Base-by-base conservation (phyloP, 2,329 filamentous ascomycete species). In the Hymenoscyphus fructigenus region DNA sequence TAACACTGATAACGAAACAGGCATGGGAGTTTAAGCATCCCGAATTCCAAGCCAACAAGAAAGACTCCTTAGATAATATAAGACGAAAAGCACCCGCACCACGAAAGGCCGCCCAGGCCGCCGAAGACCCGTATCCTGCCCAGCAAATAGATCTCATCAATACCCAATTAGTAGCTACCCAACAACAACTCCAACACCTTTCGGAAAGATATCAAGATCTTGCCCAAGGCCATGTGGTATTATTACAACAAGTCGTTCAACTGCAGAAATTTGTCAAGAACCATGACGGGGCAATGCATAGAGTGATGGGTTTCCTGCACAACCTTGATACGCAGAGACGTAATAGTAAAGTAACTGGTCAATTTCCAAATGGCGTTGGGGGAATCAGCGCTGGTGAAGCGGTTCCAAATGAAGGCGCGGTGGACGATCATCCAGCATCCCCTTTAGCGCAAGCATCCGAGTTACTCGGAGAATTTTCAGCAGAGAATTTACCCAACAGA, bases 1-100 rank as follows among this genome's bases (percentile, higher is more conserved):
- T 34, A 20, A 10, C 50, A 62, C 63, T 68, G 67, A 72, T 81
- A 70, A 79, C 72, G 59, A 29, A 61, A 57, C 73, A 95, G 91
- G 88, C 90, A 14, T 96, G 92, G 92, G 95, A 99, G 76, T 99
- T 99, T 77, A 96, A 95, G 76, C 95, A 99, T 75, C 94, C 94
- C 14, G 93, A 97, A 73, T 99, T 99, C 80, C 91, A 93, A 72
- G 90, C 91, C 69, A 94, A 97, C 78, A 96, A 94, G 79, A 97
- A 97, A 78, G 93, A 97, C 75, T 95, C 93, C 57, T 83, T 99
- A 58, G 95, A 99, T 75, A 98, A 97, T 71, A 99, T 99, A 74
- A 88, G 93, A 73, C 86, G 95, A 71, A 99, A 99, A 80, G 94
- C 95, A 2, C 95, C 95, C 0, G 93, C 94, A 1, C 91, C 94